phyloP scores from a whole-genome alignment of 164 flowering plant species.

The Warburgia ugandensis region DNA sequence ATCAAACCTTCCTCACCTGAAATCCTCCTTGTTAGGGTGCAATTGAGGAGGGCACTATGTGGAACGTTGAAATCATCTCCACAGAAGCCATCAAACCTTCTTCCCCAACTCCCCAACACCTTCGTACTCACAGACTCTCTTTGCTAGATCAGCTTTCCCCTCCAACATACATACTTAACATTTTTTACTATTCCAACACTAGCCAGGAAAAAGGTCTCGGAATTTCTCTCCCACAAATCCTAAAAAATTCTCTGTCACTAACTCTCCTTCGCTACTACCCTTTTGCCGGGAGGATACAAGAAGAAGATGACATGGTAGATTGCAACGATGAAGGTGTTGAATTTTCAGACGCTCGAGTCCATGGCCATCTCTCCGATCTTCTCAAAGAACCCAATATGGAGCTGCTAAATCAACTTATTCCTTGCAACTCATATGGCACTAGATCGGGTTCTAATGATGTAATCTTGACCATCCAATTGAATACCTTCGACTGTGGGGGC shows the following conservation, averaged over 20 bases:
- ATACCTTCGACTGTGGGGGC: conserved; percentile 46
- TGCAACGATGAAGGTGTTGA: conserved; percentile 30
- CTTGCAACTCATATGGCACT: conserved; percentile 7
- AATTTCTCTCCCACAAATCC: background rate
- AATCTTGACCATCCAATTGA: conserved; percentile 35
- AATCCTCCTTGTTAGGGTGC: too few relatives aligned
- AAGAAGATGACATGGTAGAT: conserved; percentile 17
- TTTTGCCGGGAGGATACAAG: conserved; percentile 29
- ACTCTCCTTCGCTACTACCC: conserved; percentile 27
- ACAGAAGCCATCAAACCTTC: conserved; percentile 15
- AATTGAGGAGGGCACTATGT: too few relatives aligned
- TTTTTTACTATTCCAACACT: conserved; percentile 8
- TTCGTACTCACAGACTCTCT: conserved; percentile 7
- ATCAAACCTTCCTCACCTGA: too few relatives aligned
- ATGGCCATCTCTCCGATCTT: conserved; percentile 8
- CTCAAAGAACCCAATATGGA: conserved; percentile 12
- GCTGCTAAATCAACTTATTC: conserved; percentile 21
- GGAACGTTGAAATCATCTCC: conserved; percentile 7
- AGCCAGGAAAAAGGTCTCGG: too few relatives aligned
- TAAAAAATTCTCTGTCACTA: conserved; percentile 20
- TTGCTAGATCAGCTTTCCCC: conserved; percentile 12
- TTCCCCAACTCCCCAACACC: conserved; percentile 20
- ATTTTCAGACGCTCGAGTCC: conserved; percentile 17
- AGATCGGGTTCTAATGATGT: background rate
- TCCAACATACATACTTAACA: conserved; percentile 6